These are phyloP conservation scores for Pythium aristosporum DNA, from an alignment of 352 stramenopile species.

Conservation along the genomic window DNA sequence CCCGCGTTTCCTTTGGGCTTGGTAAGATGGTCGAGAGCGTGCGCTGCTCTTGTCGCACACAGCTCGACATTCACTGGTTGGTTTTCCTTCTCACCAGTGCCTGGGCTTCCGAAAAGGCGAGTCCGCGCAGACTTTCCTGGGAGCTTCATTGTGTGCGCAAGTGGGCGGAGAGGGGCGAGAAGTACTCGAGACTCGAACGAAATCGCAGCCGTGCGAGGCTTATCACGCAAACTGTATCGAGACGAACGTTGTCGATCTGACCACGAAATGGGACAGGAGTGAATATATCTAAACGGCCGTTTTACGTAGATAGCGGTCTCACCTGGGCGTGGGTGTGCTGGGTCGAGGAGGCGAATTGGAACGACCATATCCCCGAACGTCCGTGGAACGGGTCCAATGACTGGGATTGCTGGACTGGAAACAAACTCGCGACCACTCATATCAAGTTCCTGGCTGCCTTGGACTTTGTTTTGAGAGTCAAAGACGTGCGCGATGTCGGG, in stretches of 20 bases:
- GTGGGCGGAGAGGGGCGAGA: background rate
- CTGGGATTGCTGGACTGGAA: constrained; percentile 39
- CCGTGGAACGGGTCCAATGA: constrained; percentile 13
- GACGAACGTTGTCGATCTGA: background rate
- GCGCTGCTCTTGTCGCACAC: background rate
- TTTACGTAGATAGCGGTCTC: background rate
- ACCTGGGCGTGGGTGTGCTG: background rate
- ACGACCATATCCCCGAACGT: constrained; percentile 17
- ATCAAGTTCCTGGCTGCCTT: constrained; percentile 68
- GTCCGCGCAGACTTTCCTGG: constrained; percentile 17
- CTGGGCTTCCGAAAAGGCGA: constrained; percentile 24
- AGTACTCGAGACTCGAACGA: background rate
- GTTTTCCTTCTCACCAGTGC: constrained; percentile 23
- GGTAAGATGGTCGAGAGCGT: background rate
- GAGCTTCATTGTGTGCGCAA: background rate
- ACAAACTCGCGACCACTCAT: constrained; percentile 63
- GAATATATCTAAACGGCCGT: background rate
- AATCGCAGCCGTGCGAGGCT: background rate
- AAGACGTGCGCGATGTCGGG: constrained; percentile 59
- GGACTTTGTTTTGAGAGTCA: constrained; percentile 28
- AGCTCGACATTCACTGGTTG: background rate
- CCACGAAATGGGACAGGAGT: background rate
- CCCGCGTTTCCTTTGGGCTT: background rate
- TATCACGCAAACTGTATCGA: constrained; percentile 14
- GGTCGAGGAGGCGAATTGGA: background rate